Evolutionary conservation across 495 filamentous ascomycete genomes (phyloP).

Genomic region (Xylaria flabelliformis): DNA sequence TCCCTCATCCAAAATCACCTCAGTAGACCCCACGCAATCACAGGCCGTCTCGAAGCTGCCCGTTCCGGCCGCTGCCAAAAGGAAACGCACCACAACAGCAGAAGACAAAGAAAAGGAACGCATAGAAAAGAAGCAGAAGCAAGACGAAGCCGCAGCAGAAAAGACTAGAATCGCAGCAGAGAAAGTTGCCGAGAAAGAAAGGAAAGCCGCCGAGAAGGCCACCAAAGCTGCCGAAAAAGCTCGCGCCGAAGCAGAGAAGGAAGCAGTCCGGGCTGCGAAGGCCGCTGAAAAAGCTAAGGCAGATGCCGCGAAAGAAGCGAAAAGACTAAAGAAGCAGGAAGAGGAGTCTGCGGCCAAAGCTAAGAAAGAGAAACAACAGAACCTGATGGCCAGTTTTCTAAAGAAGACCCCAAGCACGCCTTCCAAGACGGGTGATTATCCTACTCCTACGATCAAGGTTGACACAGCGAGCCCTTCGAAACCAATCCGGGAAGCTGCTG

Average conservation of each 20-base stretch:
- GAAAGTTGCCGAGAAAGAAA: conserved; percentile 56
- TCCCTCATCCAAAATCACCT: conserved; percentile 4
- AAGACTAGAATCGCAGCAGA: conserved; percentile 34
- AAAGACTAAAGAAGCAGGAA: conserved; percentile 58
- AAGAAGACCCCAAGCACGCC: conserved; percentile 40
- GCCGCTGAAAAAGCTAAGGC: conserved; percentile 43
- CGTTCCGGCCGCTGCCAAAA: conserved; percentile 14
- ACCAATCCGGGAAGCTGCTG: conserved; percentile 31
- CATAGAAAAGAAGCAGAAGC: conserved; percentile 59
- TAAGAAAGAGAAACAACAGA: conserved; percentile 68
- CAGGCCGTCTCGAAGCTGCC: conserved; percentile 21
- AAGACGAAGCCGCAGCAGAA: conserved; percentile 50
- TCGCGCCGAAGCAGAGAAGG: conserved; percentile 42
- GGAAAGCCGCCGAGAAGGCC: conserved; percentile 55
- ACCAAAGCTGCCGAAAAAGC: conserved; percentile 51
- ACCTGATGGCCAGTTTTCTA: conserved; percentile 59
- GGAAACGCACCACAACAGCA: conserved; percentile 33
- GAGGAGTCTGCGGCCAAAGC: conserved; percentile 49
- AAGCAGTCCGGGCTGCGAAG: conserved; percentile 46
- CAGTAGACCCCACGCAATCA: conserved; percentile 17
- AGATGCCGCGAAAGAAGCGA: conserved; percentile 48
- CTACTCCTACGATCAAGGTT: conserved; percentile 39
- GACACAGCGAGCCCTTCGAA: conserved; percentile 28
- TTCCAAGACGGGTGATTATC: conserved; percentile 35
- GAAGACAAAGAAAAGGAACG: conserved; percentile 61